Evolutionary conservation across 192 early-diverging fungal genomes (phyloP), one percentile per base, ranked within the genome.

Genomic region (Piromyces finnis): DNA sequence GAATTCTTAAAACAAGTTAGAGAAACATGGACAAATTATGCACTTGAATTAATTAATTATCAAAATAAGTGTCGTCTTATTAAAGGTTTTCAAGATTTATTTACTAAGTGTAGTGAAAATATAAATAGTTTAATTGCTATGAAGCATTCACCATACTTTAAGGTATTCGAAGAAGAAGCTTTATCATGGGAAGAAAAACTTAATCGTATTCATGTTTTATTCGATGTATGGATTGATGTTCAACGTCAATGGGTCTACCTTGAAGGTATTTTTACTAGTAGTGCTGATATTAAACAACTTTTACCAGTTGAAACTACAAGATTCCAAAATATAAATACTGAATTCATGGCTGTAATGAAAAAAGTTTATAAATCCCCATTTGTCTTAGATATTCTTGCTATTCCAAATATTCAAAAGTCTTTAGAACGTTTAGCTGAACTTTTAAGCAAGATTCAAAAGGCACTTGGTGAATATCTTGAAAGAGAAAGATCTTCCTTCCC

Each of bases 241-340:
- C 98, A 99, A 87, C 92, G 98, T 51, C 98, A 99, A 84, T 99
- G 97, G 97, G 98, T 99, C 28, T 99, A 99, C 83, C 86, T 99
- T 39, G 97, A 99, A 84, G 98, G 97, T 39, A 98, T 99, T 79
- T 99, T 99, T 83, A 92, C 94, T 41, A 93, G 95, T 79, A 97
- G 93, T 79, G 94, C 92, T 12, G 97, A 99, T 81, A 99, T 99
- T 87, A 98, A 97, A 85, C 94, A 97, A 79, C 87, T 99, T 59
- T 85, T 99, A 12, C 98, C 98, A 0, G 91, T 96, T 11, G 98
- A 99, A 87, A 95, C 92, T n/a, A 90, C 92, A 77, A 91, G 97
- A 18, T 99, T 99, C 88, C 91, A 93, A 80, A 96, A 92, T 87
- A 99, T 99, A 87, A 97, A 99, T 85, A 89, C 93, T 11, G 98